These are phyloP conservation scores for Tetrahymena elliotti DNA, from an alignment of 73 alveolate genomes.

Conservation along the genomic window DNA sequence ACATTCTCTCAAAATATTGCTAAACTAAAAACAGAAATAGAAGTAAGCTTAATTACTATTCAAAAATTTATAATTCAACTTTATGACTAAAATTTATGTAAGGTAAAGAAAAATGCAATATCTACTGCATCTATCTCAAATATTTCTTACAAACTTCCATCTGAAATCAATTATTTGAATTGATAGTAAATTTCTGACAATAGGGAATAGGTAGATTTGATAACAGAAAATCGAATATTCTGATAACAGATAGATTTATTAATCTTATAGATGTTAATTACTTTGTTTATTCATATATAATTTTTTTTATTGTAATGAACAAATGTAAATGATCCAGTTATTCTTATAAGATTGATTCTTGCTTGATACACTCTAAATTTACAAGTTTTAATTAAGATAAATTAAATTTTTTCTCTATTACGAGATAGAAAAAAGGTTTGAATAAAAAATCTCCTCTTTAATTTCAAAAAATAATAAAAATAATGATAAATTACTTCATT, in stretches of 20 bases:
- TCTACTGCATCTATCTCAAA: neutral
- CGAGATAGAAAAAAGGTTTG: neutral
- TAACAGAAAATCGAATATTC: neutral
- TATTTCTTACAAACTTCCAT: neutral
- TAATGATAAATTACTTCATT: neutral
- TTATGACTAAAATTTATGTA: neutral
- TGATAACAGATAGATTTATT: neutral
- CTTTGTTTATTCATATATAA: neutral
- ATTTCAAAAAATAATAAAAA: too few relatives aligned
- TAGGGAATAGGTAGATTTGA: neutral
- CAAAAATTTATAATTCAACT: neutral
- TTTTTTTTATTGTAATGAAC: neutral
- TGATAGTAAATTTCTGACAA: neutral
- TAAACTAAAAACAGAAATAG: neutral
- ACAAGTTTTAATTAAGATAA: neutral
- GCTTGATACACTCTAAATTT: neutral
- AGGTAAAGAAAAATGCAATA: neutral
- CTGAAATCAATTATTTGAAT: neutral
- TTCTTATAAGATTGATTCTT: neutral
- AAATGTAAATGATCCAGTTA: neutral
- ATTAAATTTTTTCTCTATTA: neutral
- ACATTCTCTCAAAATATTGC: neutral
- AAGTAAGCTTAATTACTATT: neutral
- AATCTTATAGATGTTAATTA: neutral
- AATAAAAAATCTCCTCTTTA: too few relatives aligned